phyloP scores from a whole-genome alignment of 345 rosid genomes.

The Trapa incisa region DNA sequence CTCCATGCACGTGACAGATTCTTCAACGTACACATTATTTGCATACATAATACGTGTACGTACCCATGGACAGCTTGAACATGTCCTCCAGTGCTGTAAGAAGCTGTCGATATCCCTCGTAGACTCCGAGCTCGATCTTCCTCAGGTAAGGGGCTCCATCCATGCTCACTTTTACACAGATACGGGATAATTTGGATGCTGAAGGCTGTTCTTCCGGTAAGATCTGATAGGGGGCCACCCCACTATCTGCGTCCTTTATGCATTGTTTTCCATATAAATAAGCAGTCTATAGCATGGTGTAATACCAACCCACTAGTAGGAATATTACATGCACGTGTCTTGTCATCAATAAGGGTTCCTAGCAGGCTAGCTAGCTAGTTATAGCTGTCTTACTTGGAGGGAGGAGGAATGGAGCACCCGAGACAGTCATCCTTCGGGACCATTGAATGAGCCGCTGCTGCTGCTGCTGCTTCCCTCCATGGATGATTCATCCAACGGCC shows the following conservation, averaged over 20 bases:
- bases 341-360: too few relatives aligned
- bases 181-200: slow-evolving; percentile 26
- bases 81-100: slow-evolving; percentile 53
- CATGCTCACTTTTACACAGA: slow-evolving; percentile 72
- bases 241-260: slow-evolving; percentile 44
- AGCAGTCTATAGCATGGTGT: too few relatives aligned
- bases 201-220: slow-evolving; percentile 39
- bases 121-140: slow-evolving; percentile 58
- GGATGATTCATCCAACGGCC: slow-evolving; percentile 19
- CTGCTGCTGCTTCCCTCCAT: slow-evolving; percentile 10
- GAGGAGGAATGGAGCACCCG: slow-evolving; percentile 27
- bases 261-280: too few relatives aligned
- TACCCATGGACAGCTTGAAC: slow-evolving; percentile 60
- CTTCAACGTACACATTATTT: too few relatives aligned
- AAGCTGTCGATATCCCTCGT: slow-evolving; percentile 39
- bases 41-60: too few relatives aligned
- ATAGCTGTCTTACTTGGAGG: slow-evolving; percentile 43
- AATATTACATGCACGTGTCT: too few relatives aligned
- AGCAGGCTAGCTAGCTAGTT: too few relatives aligned
- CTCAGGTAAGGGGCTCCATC: slow-evolving; percentile 82
- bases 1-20: slow-evolving; percentile 5
- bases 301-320: too few relatives aligned
- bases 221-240: slow-evolving; percentile 82
- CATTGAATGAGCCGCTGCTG: slow-evolving; percentile 2
- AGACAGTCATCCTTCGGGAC: slow-evolving; percentile 14